Evolutionary conservation across 2,329 filamentous ascomycete species (phyloP), one percentile per base, ranked within the genome.

Genomic region (Penicillium decumbens): DNA sequence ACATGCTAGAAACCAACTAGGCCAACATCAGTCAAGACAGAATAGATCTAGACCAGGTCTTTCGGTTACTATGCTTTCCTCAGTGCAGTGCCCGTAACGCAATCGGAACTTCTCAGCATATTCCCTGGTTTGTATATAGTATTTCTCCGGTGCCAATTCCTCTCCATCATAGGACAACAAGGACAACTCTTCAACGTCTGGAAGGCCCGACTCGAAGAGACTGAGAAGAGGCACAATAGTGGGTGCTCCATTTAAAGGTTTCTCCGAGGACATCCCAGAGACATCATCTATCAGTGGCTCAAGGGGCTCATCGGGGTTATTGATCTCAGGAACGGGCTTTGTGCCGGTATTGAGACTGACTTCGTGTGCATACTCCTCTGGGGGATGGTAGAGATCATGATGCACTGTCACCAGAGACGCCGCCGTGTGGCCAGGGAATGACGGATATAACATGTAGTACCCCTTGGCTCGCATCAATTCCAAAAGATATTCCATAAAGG

Each of bases 391-490:
- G 4, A 95, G 72, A 57, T 96, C 91, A 51, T 79, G 82, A 67
- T 96, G 91, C 0, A 92, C 74, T 0, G 83, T 87, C n/a, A 83
- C 82, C 10, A 95, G 72, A 4, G 80, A 74, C 60, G 74, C 33
- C 65, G 77, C 43, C 67, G 79, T 54, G 72, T 69, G 55, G 2
- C 59, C 59, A 5, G 65, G 50, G 18, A 80, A 75, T 32, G 83
- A 81, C 0, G 92, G 92, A 63, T 95, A 95, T 0, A 95, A 70
- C 45, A 88, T 83, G 59, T 80, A 83, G 70, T 95, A 95, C 10
- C 87, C 88, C 25, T 88, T 80, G 3, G 83, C 80, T 10, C 86
- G 82, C 55, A 88, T 86, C 13, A 96, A 78, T 63, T 89, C 85
- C 32, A 93, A 75, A 49, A 88, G 76, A 57, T 89, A 84, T 68